Base-by-base conservation (phyloP, 1,284 basidiomycete species). In the Cryptococcus sp. region DNA sequence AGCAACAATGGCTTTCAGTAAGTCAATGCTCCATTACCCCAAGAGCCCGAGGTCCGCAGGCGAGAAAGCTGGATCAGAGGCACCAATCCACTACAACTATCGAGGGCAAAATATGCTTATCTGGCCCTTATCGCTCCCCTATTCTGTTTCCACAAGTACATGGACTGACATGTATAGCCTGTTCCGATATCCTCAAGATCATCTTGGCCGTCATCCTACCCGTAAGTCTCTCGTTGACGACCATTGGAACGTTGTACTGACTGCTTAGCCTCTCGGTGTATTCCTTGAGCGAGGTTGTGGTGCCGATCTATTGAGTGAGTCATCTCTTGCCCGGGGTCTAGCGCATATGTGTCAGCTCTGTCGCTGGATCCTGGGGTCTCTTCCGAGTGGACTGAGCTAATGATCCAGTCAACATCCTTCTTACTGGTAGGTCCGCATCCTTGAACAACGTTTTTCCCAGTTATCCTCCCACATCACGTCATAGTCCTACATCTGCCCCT, bases 241-340 rank as follows among this genome's bases (percentile, higher is more conserved):
- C 39, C 43, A 18, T 25, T 7, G 41, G 19, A 3, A 22, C n/a
- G 9, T 31, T 18, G 16, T 22, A 22, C 37, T 34, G 24, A 44
- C 28, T 5, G n/a, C 47, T 18, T 18, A 62, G 57, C 69, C 69
- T 60, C 59, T 72, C 40, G 70, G 70, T 61, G 70, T 72, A 48
- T 72, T 72, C 68, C 67, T 72, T 45, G 70, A 72, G 63, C 61
- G 67, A 48, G 70, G 70, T 32, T 72, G 70, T 53, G 55, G 55
- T 42, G 64, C 61, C 32, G 68, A 70, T 52, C 59, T 72, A 56
- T 59, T 72, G 50, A 67, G 56, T 57, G 43, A 53, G 54, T 53
- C 13, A 31, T 18, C 32, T 34, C 32, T n/a, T n/a, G n/a, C n/a
- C n/a, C n/a, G n/a, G n/a, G n/a, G n/a, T n/a, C n/a, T n/a, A n/a